These are phyloP conservation scores for Phytophthora litchii DNA, from an alignment of 352 stramenopile genomes.

Conservation along the genomic window DNA sequence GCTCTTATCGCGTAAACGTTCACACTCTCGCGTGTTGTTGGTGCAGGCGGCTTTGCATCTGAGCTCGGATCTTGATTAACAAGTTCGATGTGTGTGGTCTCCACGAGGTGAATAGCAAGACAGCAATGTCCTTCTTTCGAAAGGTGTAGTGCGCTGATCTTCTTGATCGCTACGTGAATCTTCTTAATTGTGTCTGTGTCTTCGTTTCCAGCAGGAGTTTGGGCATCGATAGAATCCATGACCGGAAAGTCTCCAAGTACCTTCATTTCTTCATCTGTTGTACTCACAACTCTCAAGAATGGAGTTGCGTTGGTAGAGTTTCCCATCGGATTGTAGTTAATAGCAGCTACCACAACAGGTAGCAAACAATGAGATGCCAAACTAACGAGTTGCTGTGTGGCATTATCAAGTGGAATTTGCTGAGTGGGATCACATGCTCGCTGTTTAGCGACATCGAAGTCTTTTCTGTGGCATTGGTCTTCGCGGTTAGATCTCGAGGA, in stretches of 20 bases:
- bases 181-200: not conserved
- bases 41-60: constrained; percentile 4
- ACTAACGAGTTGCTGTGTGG: constrained; percentile 8
- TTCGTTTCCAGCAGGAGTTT: not conserved
- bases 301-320: not conserved
- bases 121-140: constrained; percentile 3
- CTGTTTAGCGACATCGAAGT: constrained; percentile 56
- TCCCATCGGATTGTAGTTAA: not conserved
- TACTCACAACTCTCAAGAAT: constrained; percentile 5
- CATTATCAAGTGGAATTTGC: constrained; percentile 14
- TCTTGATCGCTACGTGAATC: constrained; percentile 17
- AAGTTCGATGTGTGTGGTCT: constrained; percentile 3
- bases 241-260: constrained; percentile 12
- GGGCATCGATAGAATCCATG: constrained; percentile 9
- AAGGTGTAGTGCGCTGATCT: constrained; percentile 28
- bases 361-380: constrained; percentile 24
- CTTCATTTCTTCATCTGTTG: not conserved
- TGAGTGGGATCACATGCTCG: constrained; percentile 39
- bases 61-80: not conserved
- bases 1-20: constrained; percentile 23
- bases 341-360: constrained; percentile 15
- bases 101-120: constrained; percentile 27
- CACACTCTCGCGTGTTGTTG: constrained; percentile 20
- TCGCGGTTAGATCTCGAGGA: constrained; percentile 8
- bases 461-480: constrained; percentile 25